These are phyloP conservation scores for Whalleya microplaca DNA, from an alignment of 2,329 filamentous ascomycete species.

Conservation along the genomic window DNA sequence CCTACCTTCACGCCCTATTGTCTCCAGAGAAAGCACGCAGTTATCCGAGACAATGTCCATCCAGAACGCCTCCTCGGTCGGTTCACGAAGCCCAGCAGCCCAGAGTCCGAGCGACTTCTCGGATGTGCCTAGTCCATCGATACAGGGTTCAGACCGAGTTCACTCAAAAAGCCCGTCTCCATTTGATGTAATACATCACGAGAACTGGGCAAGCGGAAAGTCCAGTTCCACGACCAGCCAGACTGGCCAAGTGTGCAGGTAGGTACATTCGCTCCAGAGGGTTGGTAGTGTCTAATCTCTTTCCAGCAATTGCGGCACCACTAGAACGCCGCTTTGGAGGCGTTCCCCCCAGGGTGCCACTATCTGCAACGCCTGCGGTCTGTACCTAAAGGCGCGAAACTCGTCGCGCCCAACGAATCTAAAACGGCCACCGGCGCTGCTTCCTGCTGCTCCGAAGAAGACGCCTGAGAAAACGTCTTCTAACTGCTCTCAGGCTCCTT, in stretches of 20 bases:
- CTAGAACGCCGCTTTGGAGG: constrained; percentile 91
- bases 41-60: constrained; percentile 26
- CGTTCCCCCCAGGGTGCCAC: constrained; percentile 90
- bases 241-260: constrained; percentile 41
- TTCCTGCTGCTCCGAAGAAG: constrained; percentile 49
- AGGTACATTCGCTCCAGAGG: constrained; percentile 13
- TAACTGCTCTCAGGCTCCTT: constrained; percentile 43
- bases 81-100: constrained; percentile 32
- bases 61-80: constrained; percentile 25
- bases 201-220: constrained; percentile 19
- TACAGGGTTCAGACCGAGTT: constrained; percentile 35
- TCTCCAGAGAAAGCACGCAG: constrained; percentile 31
- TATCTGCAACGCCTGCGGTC: constrained; percentile 96
- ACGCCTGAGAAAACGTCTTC: constrained; percentile 45
- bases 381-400: constrained; percentile 93
- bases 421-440: constrained; percentile 70
- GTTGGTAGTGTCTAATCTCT: constrained; percentile 27
- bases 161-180: constrained; percentile 38
- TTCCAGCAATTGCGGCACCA: constrained; percentile 89
- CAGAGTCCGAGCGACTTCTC: constrained; percentile 33
- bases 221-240: constrained; percentile 26
- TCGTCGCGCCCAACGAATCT: constrained; percentile 87
- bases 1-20: constrained; percentile 35
- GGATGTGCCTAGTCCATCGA: constrained; percentile 33
- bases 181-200: constrained; percentile 30